Percentiles rank a stretch among this genome's conserved stretches.
These are phyloP conservation scores for Rhodotorula sphaerocarpa DNA, from an alignment of 768 basidiomycete genomes.

Conservation along the genomic window DNA sequence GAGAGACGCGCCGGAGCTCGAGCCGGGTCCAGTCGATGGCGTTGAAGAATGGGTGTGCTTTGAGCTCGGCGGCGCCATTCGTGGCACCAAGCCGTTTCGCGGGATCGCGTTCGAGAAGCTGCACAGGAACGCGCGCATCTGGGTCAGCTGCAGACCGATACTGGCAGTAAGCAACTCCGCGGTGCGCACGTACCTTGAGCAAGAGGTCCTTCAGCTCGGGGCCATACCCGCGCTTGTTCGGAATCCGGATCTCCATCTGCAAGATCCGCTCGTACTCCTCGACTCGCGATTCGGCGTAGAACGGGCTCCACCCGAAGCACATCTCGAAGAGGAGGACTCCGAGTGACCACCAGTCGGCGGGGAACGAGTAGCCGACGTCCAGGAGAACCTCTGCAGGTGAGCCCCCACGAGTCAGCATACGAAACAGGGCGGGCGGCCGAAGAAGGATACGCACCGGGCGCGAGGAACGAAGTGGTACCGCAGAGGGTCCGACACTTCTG, in stretches of 20 bases:
- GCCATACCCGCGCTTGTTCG: slow-evolving; percentile 41
- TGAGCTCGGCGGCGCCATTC: slow-evolving; percentile 79
- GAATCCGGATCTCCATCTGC: slow-evolving; percentile 96
- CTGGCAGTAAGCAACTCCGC: not conserved
- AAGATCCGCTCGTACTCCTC: slow-evolving; percentile 81
- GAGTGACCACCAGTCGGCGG: slow-evolving; percentile 67
- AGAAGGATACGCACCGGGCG: slow-evolving; percentile 16
- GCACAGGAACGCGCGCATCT: not conserved
- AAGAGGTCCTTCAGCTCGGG: slow-evolving; percentile 23
- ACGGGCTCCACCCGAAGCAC: slow-evolving; percentile 98
- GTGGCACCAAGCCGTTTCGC: slow-evolving; percentile 82
- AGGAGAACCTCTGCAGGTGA: slow-evolving; percentile 89
- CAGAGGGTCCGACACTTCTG: slow-evolving; percentile 90
- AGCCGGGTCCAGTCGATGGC: slow-evolving; percentile 85
- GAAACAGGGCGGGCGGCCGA: not conserved
- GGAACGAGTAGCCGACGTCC: slow-evolving; percentile 76
- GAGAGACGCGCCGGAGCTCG: slow-evolving; percentile 76
- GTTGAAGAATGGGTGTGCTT: slow-evolving; percentile 87
- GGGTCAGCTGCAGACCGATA: not conserved
- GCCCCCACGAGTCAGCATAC: too few relatives aligned
- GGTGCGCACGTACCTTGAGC: slow-evolving; percentile 76
- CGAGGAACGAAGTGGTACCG: slow-evolving; percentile 94
- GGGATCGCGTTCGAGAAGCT: slow-evolving; percentile 85
- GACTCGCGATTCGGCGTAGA: slow-evolving; percentile 94
- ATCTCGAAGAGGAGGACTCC: slow-evolving; percentile 78